Base-by-base conservation (phyloP, 108 stramenopile genomes). In the Fragilaria radians region DNA sequence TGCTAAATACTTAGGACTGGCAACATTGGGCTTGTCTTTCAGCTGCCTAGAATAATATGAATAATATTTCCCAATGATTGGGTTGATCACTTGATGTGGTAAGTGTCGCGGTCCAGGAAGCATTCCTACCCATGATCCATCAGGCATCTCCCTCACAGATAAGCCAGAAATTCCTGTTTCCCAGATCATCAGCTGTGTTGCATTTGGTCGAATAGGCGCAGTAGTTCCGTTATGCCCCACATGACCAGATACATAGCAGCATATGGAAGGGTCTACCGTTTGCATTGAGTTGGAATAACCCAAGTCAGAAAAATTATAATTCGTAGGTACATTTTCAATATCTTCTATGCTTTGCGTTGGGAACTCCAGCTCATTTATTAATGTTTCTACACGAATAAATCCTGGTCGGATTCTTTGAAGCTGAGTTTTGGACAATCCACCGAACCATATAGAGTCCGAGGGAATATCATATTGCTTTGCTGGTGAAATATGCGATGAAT, bases 161-260 rank as follows among this genome's bases (percentile, higher is more conserved):
- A 73, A 63, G 11, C 79, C 85, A 48, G 75, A 70, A 21, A 87
- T 68, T 32, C 70, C 76, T 18, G 89, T 85, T 62, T 91, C 86
- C 86, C 85, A 91, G 7, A 85, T 63, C 14, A 86, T 51, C 27
- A 86, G 22, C 61, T 84, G 70, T 27, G 79, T 72, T 26, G 62
- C 62, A 24, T 57, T 48, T 30, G 88, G 88, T 25, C 73, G 33
- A n/a, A 54, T 42, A 2, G 81, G 78, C 11, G 63, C 70, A 25
- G 60, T 66, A 0, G 45, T 46, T 25, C 50, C 42, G 9, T 70
- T 66, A 0, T 69, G 70, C 19, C 19, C 7, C 5, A 58, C 32
- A 0, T 67, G 17, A 1, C 62, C 36, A 57, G 30, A 88, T 65
- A 59, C 73, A 65, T 82, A 87, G 54, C 86, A 85, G 27, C 65